A percentile compares a stretch with the other conserved stretches of the same genome.
These are phyloP conservation scores for Metarhizium album DNA, from an alignment of 2,329 filamentous ascomycete genomes.

Conservation along the genomic window DNA sequence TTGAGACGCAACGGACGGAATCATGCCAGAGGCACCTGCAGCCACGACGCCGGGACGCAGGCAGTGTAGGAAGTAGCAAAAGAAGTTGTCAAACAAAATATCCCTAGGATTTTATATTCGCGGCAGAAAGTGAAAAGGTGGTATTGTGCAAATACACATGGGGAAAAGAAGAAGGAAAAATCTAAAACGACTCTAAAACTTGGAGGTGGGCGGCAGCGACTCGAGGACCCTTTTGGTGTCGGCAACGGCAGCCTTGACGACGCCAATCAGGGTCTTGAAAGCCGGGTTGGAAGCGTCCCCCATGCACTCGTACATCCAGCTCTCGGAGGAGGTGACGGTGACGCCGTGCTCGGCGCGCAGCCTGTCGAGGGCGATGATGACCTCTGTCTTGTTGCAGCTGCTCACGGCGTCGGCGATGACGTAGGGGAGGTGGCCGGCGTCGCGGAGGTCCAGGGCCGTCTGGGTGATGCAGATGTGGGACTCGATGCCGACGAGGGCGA, in stretches of 20 bases:
- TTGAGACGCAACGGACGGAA: slow-evolving; percentile 1
- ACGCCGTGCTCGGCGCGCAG: slow-evolving; percentile 62
- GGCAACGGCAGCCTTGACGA: slow-evolving; percentile 68
- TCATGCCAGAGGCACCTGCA: neutral
- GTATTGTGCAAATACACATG: neutral
- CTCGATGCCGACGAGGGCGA: slow-evolving; percentile 84
- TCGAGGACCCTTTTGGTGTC: slow-evolving; percentile 61
- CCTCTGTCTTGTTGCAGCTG: slow-evolving; percentile 74
- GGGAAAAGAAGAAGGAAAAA: neutral
- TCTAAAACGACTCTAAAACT: slow-evolving; percentile 29
- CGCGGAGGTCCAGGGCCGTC: slow-evolving; percentile 72
- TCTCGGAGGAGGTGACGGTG: slow-evolving; percentile 77
- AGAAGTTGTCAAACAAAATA: neutral
- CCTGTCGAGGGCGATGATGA: slow-evolving; percentile 65
- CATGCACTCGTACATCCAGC: slow-evolving; percentile 79
- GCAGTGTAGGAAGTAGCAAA: neutral
- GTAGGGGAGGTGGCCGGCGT: slow-evolving; percentile 69
- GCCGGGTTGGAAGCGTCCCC: slow-evolving; percentile 64
- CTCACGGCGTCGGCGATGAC: slow-evolving; percentile 83
- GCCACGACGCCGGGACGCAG: neutral
- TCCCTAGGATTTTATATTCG: neutral
- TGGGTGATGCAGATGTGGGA: slow-evolving; percentile 91
- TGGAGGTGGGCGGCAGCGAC: slow-evolving; percentile 47
- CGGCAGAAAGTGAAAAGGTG: neutral
- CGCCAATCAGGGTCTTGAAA: slow-evolving; percentile 61